Conservation (phyloP, 805 yeast species). For the Zygosaccharomyces gambellarensis region DNA sequence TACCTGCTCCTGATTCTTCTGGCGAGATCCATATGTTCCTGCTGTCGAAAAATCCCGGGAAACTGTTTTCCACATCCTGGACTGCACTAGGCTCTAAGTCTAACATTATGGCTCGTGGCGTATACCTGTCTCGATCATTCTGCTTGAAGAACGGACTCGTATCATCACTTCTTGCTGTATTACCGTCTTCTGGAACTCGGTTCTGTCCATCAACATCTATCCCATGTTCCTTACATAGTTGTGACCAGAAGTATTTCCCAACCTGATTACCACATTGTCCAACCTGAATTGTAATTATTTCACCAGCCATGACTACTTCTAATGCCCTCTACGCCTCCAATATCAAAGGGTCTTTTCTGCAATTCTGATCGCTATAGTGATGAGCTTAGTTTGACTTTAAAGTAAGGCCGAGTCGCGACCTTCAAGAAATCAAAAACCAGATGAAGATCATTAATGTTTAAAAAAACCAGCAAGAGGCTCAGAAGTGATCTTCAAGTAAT, state of each 20-base stretch:
- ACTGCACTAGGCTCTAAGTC: slow-evolving; percentile 92
- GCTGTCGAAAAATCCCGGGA: slow-evolving; percentile 70
- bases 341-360: not conserved
- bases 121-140: slow-evolving; percentile 68
- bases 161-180: slow-evolving; percentile 52
- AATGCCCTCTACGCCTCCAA: not conserved
- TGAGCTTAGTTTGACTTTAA: not conserved
- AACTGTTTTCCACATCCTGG: slow-evolving; percentile 49
- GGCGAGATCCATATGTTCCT: slow-evolving; percentile 72
- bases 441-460: not conserved
- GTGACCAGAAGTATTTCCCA: slow-evolving; percentile 90
- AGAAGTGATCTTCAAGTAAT: not conserved
- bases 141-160: slow-evolving; percentile 79
- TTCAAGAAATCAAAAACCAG: not conserved
- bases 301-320: slow-evolving; percentile 44
- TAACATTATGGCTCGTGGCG: slow-evolving; percentile 80
- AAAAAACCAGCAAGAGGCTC: not conserved
- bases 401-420: not conserved
- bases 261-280: slow-evolving; percentile 96
- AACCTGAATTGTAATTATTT: slow-evolving; percentile 64
- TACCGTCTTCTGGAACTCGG: slow-evolving; percentile 9
- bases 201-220: slow-evolving; percentile 42
- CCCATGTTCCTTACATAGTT: slow-evolving; percentile 82
- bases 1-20: slow-evolving; percentile 93
- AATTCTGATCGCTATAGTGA: not conserved